Evolutionary conservation across 2,329 filamentous ascomycete species (phyloP).

Genomic region (Pyricularia sp.): DNA sequence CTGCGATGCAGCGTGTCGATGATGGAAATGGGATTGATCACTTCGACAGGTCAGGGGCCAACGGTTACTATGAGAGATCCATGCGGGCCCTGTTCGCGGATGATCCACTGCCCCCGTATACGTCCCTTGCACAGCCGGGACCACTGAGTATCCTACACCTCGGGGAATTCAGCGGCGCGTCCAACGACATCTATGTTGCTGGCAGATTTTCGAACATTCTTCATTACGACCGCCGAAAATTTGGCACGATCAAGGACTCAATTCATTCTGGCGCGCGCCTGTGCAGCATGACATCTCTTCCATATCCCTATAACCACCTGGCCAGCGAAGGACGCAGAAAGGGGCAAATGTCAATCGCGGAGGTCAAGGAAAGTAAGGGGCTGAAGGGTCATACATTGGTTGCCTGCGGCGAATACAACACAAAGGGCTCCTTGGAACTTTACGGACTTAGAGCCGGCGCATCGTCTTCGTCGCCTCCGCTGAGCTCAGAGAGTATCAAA

Average conservation of each 20-base stretch:
- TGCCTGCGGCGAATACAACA: conserved; percentile 82
- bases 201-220: conserved; percentile 82
- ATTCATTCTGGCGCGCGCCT: conserved; percentile 75
- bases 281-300: conserved; percentile 57
- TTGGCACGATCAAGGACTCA: conserved; percentile 63
- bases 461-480: conserved; percentile 17
- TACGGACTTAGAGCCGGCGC: conserved; percentile 42
- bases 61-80: conserved; percentile 17
- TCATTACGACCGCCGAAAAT: conserved; percentile 78
- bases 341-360: conserved; percentile 40
- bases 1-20: conserved; percentile 15
- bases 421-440: conserved; percentile 79
- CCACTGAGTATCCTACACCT: conserved; percentile 75
- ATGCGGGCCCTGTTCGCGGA: conserved; percentile 33
- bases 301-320: conserved; percentile 52
- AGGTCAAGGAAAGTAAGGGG: conserved; percentile 40
- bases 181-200: conserved; percentile 72
- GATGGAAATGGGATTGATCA: conserved; percentile 23
- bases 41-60: conserved; percentile 13
- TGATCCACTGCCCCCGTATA: conserved; percentile 44
- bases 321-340: conserved; percentile 44
- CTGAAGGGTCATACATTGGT: conserved; percentile 50
- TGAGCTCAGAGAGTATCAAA: conserved; percentile 7
- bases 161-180: conserved; percentile 37
- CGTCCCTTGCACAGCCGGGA: conserved; percentile 64